These are phyloP conservation scores for Helianthus tuberosus DNA, from an alignment of 129 eudicot species.

Conservation along the genomic window DNA sequence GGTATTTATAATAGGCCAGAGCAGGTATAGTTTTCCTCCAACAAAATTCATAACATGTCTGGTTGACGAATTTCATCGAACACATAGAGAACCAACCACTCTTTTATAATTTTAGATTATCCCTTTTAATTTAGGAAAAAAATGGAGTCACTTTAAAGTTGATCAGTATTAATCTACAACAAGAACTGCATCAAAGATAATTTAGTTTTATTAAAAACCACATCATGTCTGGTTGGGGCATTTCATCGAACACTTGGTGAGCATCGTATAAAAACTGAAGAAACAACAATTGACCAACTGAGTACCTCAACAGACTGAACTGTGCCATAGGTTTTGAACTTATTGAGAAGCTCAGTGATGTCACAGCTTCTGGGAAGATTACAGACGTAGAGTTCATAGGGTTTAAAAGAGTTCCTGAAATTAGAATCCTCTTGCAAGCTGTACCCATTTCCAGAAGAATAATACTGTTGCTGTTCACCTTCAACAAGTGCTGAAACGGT, in stretches of 20 bases:
- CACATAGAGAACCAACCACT: background rate
- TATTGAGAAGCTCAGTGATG: conserved; percentile 32
- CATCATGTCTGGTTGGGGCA: conserved; percentile 10
- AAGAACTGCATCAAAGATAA: background rate
- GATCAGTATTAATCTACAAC: too few relatives aligned
- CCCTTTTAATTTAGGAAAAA: too few relatives aligned
- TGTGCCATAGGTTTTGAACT: conserved; percentile 44
- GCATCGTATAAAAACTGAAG: background rate
- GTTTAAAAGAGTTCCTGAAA: conserved; percentile 29
- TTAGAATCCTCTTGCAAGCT: conserved; percentile 28
- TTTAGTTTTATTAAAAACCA: background rate
- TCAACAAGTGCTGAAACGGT: conserved; percentile 33
- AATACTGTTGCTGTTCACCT: conserved; percentile 18
- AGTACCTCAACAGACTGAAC: conserved; percentile 56
- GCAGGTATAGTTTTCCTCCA: background rate
- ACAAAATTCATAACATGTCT: background rate
- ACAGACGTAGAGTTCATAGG: conserved; percentile 45
- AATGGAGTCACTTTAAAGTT: too few relatives aligned
- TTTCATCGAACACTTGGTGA: conserved; percentile 25
- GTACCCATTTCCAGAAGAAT: conserved; percentile 27
- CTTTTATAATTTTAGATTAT: too few relatives aligned
- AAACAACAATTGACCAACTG: background rate
- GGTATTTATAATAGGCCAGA: background rate
- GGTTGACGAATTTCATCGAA: conserved; percentile 10
- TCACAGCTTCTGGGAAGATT: conserved; percentile 49